phyloP scores from a whole-genome alignment of 2,329 filamentous ascomycete species.

The Cladobotryum mycophilum region DNA sequence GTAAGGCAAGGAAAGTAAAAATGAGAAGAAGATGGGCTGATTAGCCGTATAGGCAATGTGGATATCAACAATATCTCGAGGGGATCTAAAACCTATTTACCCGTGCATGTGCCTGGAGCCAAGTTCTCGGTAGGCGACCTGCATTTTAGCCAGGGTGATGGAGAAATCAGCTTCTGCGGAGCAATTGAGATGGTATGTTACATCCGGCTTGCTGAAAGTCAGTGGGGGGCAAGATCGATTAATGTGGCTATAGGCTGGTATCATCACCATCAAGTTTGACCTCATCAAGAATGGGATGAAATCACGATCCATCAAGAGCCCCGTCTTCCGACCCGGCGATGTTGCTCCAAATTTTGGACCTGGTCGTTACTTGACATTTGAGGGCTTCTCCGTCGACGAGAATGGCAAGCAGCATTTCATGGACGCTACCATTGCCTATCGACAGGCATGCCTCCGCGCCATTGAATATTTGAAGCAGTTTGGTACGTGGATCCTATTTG shows the following conservation, averaged over 20 bases:
- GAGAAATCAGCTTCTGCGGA: constrained; percentile 82
- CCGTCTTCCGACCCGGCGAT: constrained; percentile 79
- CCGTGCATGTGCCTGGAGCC: constrained; percentile 78
- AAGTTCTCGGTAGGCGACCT: constrained; percentile 88
- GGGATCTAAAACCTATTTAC: constrained; percentile 77
- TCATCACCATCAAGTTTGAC: constrained; percentile 84
- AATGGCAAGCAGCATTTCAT: constrained; percentile 84
- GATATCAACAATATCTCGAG: constrained; percentile 83
- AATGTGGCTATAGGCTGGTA: constrained; percentile 48
- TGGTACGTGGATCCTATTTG: constrained; percentile 15
- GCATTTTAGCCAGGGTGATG: constrained; percentile 77
- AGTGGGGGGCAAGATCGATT: neutral
- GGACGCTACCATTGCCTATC: constrained; percentile 79
- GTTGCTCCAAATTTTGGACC: constrained; percentile 86
- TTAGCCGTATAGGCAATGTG: constrained; percentile 35
- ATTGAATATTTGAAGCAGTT: constrained; percentile 33
- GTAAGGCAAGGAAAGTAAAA: constrained; percentile 43
- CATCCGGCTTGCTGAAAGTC: neutral
- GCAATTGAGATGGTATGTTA: constrained; percentile 75
- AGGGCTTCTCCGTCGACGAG: constrained; percentile 87
- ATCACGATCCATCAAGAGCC: constrained; percentile 70
- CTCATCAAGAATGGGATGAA: constrained; percentile 77
- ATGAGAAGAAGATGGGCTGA: neutral
- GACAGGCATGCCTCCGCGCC: constrained; percentile 64
- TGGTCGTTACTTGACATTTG: constrained; percentile 45